phyloP scores from a whole-genome alignment of 2,329 filamentous ascomycete genomes.

The Epichloe glyceriae region DNA sequence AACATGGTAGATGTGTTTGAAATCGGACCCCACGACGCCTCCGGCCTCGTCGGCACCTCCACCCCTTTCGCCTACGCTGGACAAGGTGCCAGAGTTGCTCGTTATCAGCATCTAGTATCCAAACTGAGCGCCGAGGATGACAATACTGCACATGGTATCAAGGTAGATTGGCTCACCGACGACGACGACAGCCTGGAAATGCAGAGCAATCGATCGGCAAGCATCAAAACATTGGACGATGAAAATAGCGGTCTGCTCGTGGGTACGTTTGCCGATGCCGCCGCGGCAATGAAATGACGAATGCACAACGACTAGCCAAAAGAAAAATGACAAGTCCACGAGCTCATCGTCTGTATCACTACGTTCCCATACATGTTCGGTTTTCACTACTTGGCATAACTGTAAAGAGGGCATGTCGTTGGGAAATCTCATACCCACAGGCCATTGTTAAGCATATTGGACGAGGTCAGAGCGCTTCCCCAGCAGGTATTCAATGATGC shows the following conservation, averaged over 20 bases:
- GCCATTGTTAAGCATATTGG: not conserved
- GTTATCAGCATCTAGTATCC: constrained; percentile 49
- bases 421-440: no score
- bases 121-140: constrained; percentile 39
- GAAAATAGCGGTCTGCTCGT: constrained; percentile 33
- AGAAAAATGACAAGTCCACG: not conserved
- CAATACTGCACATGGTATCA: constrained; percentile 26
- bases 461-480: not conserved
- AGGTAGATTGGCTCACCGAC: constrained; percentile 43
- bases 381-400: no score
- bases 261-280: constrained; percentile 48
- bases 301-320: not conserved
- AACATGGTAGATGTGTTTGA: constrained; percentile 58
- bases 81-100: constrained; percentile 41
- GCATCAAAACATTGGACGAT: constrained; percentile 20
- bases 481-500: not conserved
- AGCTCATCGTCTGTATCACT: not conserved
- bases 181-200: constrained; percentile 33
- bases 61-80: constrained; percentile 35
- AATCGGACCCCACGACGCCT: constrained; percentile 40
- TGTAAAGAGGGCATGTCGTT: no score
- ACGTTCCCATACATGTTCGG: not conserved
- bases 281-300: constrained; percentile 33
- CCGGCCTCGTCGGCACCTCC: constrained; percentile 21
- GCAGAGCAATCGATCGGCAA: constrained; percentile 24